Evolutionary conservation across 2,329 filamentous ascomycete species (phyloP).

Genomic region (Diaporthe aspalathi): DNA sequence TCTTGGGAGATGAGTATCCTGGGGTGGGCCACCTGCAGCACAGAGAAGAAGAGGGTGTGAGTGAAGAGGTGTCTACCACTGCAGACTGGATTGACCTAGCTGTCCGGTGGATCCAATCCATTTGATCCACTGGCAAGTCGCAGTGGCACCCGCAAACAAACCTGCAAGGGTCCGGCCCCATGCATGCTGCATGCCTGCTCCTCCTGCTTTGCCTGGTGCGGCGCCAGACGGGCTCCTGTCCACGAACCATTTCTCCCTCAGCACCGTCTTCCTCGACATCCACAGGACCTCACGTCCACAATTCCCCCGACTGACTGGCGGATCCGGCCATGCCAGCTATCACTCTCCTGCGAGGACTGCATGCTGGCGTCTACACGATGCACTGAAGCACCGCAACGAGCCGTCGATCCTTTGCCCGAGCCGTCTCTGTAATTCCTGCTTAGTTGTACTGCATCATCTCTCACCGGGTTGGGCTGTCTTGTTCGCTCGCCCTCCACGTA

Average conservation of each 20-base stretch:
- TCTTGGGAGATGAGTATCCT: constrained; percentile 15
- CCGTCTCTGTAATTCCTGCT: constrained; percentile 7
- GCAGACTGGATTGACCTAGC: too few relatives aligned
- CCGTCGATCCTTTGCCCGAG: constrained; percentile 21
- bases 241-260: constrained; percentile 37
- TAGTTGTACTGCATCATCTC: background rate
- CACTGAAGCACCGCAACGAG: constrained; percentile 19
- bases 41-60: too few relatives aligned
- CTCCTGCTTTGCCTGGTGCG: constrained; percentile 30
- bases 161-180: background rate
- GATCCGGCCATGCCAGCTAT: constrained; percentile 33
- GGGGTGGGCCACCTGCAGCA: constrained; percentile 35
- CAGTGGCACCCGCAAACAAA: constrained; percentile 5
- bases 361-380: constrained; percentile 16
- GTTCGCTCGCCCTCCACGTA: constrained; percentile 15
- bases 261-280: constrained; percentile 33
- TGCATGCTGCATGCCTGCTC: background rate
- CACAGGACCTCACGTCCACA: constrained; percentile 18
- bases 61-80: too few relatives aligned
- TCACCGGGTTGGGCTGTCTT: background rate
- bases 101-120: constrained; percentile 10
- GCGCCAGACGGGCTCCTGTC: constrained; percentile 19
- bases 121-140: constrained; percentile 11
- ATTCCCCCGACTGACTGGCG: constrained; percentile 26
- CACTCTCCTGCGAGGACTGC: constrained; percentile 17